A percentile compares a stretch with the other conserved stretches of the same genome.
phyloP scores from a whole-genome alignment of 2,329 filamentous ascomycete genomes.

The Claviceps arundinis region DNA sequence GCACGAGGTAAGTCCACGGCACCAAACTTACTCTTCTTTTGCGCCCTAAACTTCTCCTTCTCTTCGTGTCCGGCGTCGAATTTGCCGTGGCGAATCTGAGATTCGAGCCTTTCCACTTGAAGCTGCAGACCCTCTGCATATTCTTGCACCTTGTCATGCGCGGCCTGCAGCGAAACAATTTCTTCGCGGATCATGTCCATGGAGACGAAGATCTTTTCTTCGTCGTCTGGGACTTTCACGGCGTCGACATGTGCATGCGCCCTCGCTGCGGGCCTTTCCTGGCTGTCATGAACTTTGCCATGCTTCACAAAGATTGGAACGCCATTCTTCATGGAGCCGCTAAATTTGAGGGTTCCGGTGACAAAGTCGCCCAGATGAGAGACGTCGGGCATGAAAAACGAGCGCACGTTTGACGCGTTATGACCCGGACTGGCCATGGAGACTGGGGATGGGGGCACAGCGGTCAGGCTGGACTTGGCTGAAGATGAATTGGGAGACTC shows the following conservation, averaged over 20 bases:
- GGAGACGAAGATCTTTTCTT: constrained; percentile 45
- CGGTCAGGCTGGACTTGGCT: constrained; percentile 27
- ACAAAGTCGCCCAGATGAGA: constrained; percentile 44
- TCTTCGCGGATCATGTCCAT: constrained; percentile 49
- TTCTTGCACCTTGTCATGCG: constrained; percentile 40
- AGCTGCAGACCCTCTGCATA: constrained; percentile 40
- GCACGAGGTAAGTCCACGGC: neutral
- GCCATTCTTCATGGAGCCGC: constrained; percentile 36
- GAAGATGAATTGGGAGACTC: constrained; percentile 24
- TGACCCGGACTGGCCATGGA: constrained; percentile 20
- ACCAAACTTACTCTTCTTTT: constrained; percentile 44
- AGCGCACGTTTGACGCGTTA: constrained; percentile 31
- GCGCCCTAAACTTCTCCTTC: constrained; percentile 29
- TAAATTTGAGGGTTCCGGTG: constrained; percentile 39
- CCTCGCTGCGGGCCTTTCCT: constrained; percentile 18
- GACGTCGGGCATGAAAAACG: constrained; percentile 41
- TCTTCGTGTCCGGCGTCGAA: constrained; percentile 29
- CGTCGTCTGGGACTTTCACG: constrained; percentile 36
- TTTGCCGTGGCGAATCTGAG: constrained; percentile 33
- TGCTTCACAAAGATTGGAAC: constrained; percentile 43
- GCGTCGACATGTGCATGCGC: constrained; percentile 37
- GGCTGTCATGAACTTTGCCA: constrained; percentile 34
- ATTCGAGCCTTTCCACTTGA: constrained; percentile 36
- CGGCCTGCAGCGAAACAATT: constrained; percentile 40
- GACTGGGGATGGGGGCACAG: constrained; percentile 25